These are phyloP conservation scores for Lonicera japonica DNA, from an alignment of 129 eudicot genomes.

Conservation along the genomic window DNA sequence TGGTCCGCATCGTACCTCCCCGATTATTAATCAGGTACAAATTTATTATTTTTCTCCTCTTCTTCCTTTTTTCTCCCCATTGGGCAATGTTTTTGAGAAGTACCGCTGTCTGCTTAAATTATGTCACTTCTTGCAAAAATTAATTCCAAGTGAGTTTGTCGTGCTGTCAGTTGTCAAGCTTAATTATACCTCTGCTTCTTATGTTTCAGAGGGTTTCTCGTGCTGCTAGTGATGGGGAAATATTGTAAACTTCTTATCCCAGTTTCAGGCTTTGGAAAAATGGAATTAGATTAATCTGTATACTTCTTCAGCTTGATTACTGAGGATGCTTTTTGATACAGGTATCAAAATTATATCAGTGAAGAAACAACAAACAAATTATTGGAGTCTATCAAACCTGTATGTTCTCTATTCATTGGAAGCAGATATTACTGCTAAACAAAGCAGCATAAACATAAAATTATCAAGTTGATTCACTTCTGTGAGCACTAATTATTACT, in stretches of 20 bases:
- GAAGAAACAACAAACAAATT: slow-evolving; percentile 47
- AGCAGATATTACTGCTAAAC: neutral
- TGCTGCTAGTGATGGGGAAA: slow-evolving; percentile 33
- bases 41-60: neutral
- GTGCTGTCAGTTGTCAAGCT: slow-evolving; percentile 6
- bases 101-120: too few relatives aligned
- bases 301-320: neutral
- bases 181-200: slow-evolving; percentile 18
- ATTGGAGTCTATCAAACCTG: slow-evolving; percentile 68
- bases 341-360: slow-evolving; percentile 86
- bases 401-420: slow-evolving; percentile 31
- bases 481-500: slow-evolving; percentile 1
- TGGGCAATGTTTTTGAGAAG: too few relatives aligned
- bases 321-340: slow-evolving; percentile 22
- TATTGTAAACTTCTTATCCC: slow-evolving; percentile 44
- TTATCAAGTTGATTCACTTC: neutral
- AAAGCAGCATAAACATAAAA: neutral
- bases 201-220: slow-evolving; percentile 67
- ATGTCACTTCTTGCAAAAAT: neutral
- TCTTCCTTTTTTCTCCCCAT: neutral
- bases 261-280: neutral
- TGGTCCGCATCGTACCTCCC: slow-evolving; percentile 76
- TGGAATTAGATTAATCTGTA: slow-evolving; percentile 8
- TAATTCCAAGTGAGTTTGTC: neutral
- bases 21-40: slow-evolving; percentile 70